These are phyloP conservation scores for Nidularia sp. DNA, from an alignment of 768 basidiomycete genomes.

Conservation along the genomic window DNA sequence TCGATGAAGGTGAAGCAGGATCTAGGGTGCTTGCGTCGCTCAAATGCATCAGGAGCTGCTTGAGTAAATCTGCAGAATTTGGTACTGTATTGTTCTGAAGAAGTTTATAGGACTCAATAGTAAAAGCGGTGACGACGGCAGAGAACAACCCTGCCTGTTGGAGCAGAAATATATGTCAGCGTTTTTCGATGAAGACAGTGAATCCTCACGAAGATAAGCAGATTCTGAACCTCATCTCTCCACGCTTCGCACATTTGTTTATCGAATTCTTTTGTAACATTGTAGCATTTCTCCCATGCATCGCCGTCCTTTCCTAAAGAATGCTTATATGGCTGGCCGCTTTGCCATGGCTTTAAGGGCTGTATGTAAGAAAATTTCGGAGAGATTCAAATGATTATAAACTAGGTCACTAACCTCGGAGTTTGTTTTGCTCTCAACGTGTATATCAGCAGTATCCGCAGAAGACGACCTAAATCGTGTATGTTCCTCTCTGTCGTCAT, in stretches of 20 bases:
- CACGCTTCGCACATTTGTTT: conserved; percentile 24
- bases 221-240: conserved; percentile 24
- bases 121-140: conserved; percentile 23
- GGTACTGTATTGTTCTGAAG: conserved; percentile 13
- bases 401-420: too few relatives aligned
- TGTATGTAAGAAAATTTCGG: too few relatives aligned
- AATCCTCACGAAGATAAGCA: conserved; percentile 24
- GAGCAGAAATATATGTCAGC: neutral
- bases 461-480: too few relatives aligned
- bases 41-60: conserved; percentile 5
- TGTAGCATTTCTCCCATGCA: conserved; percentile 19
- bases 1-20: neutral
- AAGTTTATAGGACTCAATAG: conserved; percentile 18
- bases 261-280: conserved; percentile 16
- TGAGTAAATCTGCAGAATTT: conserved; percentile 13
- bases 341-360: conserved; percentile 9
- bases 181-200: neutral
- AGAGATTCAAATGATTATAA: too few relatives aligned
- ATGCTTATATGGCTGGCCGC: conserved; percentile 12
- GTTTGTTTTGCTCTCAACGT: too few relatives aligned
- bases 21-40: neutral
- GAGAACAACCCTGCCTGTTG: conserved; percentile 27
- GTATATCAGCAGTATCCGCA: too few relatives aligned
- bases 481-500: too few relatives aligned
- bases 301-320: conserved; percentile 12